These are phyloP conservation scores for Thermothielavioides terrestris DNA, from an alignment of 495 filamentous ascomycete genomes.

Conservation along the genomic window DNA sequence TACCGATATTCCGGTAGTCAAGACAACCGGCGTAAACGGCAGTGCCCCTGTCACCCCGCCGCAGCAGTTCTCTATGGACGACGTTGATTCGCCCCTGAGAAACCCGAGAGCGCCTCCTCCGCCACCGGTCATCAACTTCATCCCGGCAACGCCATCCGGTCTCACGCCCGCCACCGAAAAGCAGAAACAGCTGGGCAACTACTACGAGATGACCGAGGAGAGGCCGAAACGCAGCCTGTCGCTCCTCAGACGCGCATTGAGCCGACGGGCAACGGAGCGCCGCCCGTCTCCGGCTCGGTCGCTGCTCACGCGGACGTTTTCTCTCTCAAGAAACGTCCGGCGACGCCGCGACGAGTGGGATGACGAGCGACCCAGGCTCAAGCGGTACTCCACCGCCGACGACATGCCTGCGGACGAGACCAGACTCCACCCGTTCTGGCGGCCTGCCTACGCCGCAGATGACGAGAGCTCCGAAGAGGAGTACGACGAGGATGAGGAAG, in stretches of 20 bases:
- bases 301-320: slow-evolving; percentile 36
- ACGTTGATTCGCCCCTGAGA: slow-evolving; percentile 59
- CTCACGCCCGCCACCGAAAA: slow-evolving; percentile 47
- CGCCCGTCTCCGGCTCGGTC: slow-evolving; percentile 36
- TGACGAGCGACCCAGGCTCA: slow-evolving; percentile 23
- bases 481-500: slow-evolving; percentile 30
- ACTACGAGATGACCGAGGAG: slow-evolving; percentile 32
- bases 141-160: slow-evolving; percentile 60
- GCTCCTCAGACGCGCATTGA: slow-evolving; percentile 51
- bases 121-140: slow-evolving; percentile 59
- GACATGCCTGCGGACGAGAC: slow-evolving; percentile 40
- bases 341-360: slow-evolving; percentile 4
- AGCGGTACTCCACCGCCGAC: slow-evolving; percentile 32
- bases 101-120: slow-evolving; percentile 62
- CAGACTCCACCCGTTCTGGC: slow-evolving; percentile 74
- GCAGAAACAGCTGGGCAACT: slow-evolving; percentile 43
- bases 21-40: slow-evolving; percentile 32
- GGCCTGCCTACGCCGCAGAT: slow-evolving; percentile 64
- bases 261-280: slow-evolving; percentile 47
- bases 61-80: slow-evolving; percentile 39
- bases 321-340: slow-evolving; percentile 27
- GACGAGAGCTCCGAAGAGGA: slow-evolving; percentile 33
- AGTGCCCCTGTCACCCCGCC: slow-evolving; percentile 38
- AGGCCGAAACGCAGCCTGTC: slow-evolving; percentile 40
- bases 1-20: slow-evolving; percentile 28